phyloP scores from a whole-genome alignment of 768 basidiomycete species.

The Trametes coccinea region DNA sequence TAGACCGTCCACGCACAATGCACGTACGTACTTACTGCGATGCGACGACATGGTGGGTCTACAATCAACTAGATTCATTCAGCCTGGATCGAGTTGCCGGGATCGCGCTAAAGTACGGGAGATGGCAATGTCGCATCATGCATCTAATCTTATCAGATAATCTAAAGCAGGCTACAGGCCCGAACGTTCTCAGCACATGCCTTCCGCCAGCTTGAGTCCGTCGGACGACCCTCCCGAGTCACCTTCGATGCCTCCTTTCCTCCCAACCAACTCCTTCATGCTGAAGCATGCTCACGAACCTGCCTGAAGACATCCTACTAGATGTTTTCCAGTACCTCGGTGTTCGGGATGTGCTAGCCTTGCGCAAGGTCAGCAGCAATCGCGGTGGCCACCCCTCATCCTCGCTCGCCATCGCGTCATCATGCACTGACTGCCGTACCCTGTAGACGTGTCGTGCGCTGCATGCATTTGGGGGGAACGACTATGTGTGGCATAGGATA shows the following conservation, averaged over 20 bases:
- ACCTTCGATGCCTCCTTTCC: constrained; percentile 6
- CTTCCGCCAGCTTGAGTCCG: constrained; percentile 2
- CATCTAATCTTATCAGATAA: constrained; percentile 23
- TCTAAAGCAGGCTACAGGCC: background rate
- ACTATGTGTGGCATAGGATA: constrained; percentile 59
- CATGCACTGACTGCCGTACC: constrained; percentile 12
- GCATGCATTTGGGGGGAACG: constrained; percentile 49
- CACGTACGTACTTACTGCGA: background rate
- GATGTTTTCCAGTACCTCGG: constrained; percentile 36
- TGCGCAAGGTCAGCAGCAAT: constrained; percentile 26
- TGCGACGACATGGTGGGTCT: no score
- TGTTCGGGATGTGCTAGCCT: constrained; percentile 44
- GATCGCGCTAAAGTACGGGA: background rate
- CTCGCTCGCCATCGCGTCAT: constrained; percentile 2
- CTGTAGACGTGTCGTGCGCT: constrained; percentile 62
- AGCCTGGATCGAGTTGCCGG: background rate
- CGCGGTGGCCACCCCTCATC: background rate
- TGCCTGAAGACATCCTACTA: constrained; percentile 49
- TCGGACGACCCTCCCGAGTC: constrained; percentile 2
- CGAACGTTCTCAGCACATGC: constrained; percentile 2
- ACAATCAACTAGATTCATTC: no score
- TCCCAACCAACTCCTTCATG: constrained; percentile 14
- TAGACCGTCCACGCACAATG: no score
- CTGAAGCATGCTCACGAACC: constrained; percentile 29
- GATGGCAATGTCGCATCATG: no score